phyloP scores from a whole-genome alignment of 2,329 filamentous ascomycete species.

The Cordyceps pruinosa region DNA sequence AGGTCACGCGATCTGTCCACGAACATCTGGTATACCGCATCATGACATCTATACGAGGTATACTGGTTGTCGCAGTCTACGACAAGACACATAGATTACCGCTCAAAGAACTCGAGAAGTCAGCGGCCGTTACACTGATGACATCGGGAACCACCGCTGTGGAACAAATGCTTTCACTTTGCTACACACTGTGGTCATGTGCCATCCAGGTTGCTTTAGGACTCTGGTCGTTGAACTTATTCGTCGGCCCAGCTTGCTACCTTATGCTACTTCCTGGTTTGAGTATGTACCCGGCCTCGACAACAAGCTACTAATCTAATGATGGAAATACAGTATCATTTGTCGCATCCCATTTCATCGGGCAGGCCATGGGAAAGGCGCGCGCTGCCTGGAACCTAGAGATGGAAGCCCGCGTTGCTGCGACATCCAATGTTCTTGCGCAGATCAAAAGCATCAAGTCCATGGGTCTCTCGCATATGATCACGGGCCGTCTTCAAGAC shows the following conservation, averaged over 20 bases:
- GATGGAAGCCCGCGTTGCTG: not conserved
- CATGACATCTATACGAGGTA: not conserved
- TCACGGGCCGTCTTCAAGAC: not conserved
- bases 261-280: not conserved
- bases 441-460: not conserved
- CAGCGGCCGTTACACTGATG: not conserved
- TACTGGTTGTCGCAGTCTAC: not conserved
- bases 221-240: not conserved
- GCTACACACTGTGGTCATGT: not conserved
- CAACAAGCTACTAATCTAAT: not conserved
- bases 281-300: not conserved
- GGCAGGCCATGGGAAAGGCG: not conserved
- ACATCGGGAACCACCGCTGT: not conserved
- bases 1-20: not conserved
- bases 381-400: not conserved
- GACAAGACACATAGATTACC: not conserved
- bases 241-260: not conserved
- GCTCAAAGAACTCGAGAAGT: not conserved
- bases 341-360: not conserved
- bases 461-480: not conserved
- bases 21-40: not conserved
- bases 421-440: not conserved
- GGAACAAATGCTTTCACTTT: not conserved
- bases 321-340: not conserved
- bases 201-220: not conserved